A percentile compares a stretch with the other conserved stretches of the same genome.
Conservation (phyloP, 176 grass and related monocot species). For the Tuctoria greenei region DNA sequence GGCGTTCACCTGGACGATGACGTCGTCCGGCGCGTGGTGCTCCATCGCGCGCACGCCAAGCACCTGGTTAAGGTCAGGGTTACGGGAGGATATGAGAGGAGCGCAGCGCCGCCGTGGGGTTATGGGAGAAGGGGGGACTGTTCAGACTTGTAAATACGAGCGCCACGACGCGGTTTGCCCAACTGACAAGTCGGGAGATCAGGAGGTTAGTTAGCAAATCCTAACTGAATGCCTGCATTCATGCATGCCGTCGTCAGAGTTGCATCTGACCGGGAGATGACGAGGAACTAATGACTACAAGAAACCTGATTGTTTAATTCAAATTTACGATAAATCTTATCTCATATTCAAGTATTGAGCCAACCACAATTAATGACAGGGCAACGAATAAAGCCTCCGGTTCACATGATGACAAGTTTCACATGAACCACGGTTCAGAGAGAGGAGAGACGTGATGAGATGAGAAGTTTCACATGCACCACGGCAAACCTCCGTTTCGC, state of each 20-base stretch:
- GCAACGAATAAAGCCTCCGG: too few relatives aligned
- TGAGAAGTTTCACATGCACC: too few relatives aligned
- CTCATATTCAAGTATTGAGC: too few relatives aligned
- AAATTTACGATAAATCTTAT: too few relatives aligned
- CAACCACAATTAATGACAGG: too few relatives aligned
- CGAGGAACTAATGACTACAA: too few relatives aligned
- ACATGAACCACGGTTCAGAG: too few relatives aligned
- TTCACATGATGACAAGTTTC: too few relatives aligned
- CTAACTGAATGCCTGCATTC: neutral
- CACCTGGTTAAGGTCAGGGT: neutral
- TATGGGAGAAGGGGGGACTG: neutral
- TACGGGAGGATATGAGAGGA: neutral
- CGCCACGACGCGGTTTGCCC: neutral
- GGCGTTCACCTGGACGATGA: slow-evolving; percentile 47
- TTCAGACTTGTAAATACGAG: neutral
- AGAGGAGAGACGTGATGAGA: too few relatives aligned
- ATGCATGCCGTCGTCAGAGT: neutral
- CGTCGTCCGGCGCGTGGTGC: slow-evolving; percentile 11
- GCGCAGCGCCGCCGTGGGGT: neutral
- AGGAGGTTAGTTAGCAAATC: neutral
- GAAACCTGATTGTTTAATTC: too few relatives aligned
- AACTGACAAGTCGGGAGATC: neutral
- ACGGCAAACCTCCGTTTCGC: too few relatives aligned
- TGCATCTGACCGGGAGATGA: too few relatives aligned
- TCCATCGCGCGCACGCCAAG: slow-evolving; percentile 25